Base-by-base conservation (phyloP, 306 rosid genomes). In the Aeschynomene evenia region DNA sequence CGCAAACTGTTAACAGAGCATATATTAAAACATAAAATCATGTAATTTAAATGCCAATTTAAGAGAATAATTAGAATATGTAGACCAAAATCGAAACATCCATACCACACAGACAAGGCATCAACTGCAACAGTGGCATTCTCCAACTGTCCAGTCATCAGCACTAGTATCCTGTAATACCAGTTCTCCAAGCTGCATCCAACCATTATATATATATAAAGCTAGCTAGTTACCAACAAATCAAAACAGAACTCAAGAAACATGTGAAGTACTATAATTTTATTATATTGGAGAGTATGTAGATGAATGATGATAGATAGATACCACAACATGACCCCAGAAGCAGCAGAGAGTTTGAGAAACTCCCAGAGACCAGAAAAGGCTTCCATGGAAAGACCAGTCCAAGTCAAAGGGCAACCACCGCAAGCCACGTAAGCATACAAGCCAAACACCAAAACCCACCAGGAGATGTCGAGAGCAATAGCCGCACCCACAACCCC, bases 281-380 rank as follows among this genome's bases (percentile, higher is more conserved):
- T n/a, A n/a, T n/a, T n/a, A n/a, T n/a, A n/a, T n/a, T n/a, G n/a
- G n/a, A n/a, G n/a, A n/a, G n/a, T n/a, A n/a, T n/a, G n/a, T n/a
- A n/a, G n/a, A n/a, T n/a, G 9, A 40, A 8, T 21, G 3, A 13
- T 6, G 43, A 37, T 16, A n/a, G n/a, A n/a, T n/a, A n/a, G 10
- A 31, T 74, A 90, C 96, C 94, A 85, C 10, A 90, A 85, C 91
- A 90, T 90, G 61, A 87, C 77, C 1, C 94, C 94, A 66, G 91
- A 80, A 57, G 89, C 89, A 15, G 75, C 64, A 16, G 96, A 90
- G 21, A 90, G 89, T 67, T 82, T 87, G 68, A 79, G 21, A 19
- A 90, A 87, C 5, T 87, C 87, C 89, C 91, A 90, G 9, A 90
- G 89, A 7, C 91, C 91, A 52, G 72, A 53, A 77, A 90, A 85